phyloP scores from a whole-genome alignment of 495 filamentous ascomycete species.

The Aspergillus homomorphus region DNA sequence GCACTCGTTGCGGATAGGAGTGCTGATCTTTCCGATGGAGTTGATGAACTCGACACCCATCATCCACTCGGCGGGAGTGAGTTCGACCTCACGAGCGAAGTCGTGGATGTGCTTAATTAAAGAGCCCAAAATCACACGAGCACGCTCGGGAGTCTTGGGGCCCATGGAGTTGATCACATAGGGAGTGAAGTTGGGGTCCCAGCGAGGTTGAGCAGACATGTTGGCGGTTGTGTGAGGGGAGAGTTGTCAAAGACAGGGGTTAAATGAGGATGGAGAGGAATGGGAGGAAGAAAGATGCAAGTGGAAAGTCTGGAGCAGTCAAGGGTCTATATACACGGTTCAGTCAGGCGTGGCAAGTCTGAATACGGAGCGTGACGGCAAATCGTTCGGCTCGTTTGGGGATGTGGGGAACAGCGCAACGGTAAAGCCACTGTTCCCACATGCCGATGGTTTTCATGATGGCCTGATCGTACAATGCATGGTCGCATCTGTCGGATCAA shows the following conservation, averaged over 20 bases:
- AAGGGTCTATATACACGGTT: conserved; percentile 24
- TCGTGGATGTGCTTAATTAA: conserved; percentile 78
- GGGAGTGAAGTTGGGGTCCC: conserved; percentile 75
- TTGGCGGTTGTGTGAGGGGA: conserved; percentile 14
- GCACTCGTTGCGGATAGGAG: conserved; percentile 66
- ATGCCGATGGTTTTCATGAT: conserved; percentile 20
- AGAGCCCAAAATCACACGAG: conserved; percentile 60
- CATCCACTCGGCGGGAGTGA: conserved; percentile 80
- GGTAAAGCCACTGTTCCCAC: conserved; percentile 16
- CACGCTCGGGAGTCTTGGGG: conserved; percentile 65
- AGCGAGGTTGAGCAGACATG: conserved; percentile 41
- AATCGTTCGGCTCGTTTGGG: conserved; percentile 24
- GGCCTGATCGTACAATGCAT: background rate
- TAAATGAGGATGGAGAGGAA: background rate
- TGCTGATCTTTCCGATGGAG: conserved; percentile 53
- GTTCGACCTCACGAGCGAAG: conserved; percentile 77
- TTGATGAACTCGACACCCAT: conserved; percentile 63
- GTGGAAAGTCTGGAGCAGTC: background rate
- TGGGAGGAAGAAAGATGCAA: conserved; percentile 1
- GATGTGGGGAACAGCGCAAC: conserved; percentile 19
- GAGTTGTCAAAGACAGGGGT: background rate
- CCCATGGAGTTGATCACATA: conserved; percentile 73
- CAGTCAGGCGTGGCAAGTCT: conserved; percentile 10
- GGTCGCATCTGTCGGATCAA: background rate
- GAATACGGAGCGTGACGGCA: conserved; percentile 24